These are phyloP conservation scores for Mimosa pudica DNA, from an alignment of 306 rosid species.

Conservation along the genomic window DNA sequence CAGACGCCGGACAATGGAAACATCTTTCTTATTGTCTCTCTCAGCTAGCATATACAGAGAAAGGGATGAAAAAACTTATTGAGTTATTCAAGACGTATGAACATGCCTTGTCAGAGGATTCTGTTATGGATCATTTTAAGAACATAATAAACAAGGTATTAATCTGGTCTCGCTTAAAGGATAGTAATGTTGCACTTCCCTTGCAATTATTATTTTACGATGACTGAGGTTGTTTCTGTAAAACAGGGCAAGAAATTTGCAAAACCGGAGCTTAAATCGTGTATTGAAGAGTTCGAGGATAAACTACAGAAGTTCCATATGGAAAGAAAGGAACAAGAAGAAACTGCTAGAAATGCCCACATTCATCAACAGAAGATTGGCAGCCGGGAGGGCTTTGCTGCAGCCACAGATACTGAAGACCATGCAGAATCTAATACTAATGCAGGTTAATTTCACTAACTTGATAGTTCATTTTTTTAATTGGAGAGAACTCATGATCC, in stretches of 20 bases:
- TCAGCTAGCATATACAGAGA: constrained; percentile 91
- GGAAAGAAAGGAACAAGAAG: constrained; percentile 89
- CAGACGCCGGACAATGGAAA: constrained; percentile 86
- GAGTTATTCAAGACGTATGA: constrained; percentile 86
- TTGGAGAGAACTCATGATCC: background rate
- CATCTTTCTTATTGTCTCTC: constrained; percentile 91
- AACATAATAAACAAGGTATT: constrained; percentile 82
- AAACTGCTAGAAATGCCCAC: constrained; percentile 76
- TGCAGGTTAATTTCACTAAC: constrained; percentile 56
- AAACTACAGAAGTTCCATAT: constrained; percentile 73
- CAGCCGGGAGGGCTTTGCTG: constrained; percentile 44
- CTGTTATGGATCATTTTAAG: constrained; percentile 81
- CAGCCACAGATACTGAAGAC: constrained; percentile 44
- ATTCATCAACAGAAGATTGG: constrained; percentile 67
- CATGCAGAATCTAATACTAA: constrained; percentile 47
- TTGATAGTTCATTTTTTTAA: background rate
- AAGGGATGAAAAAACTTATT: constrained; percentile 85
- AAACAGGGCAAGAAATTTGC: constrained; percentile 90
- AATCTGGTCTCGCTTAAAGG: constrained; percentile 32
- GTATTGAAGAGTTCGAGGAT: constrained; percentile 95
- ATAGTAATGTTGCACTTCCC: constrained; percentile 36
- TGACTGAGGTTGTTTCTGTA: constrained; percentile 22
- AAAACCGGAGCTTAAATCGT: constrained; percentile 76
- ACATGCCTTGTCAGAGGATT: constrained; percentile 75
- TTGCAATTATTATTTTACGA: constrained; percentile 21